Base-by-base conservation (phyloP, 805 yeast species). In the Myxozyma lipomycoides region DNA sequence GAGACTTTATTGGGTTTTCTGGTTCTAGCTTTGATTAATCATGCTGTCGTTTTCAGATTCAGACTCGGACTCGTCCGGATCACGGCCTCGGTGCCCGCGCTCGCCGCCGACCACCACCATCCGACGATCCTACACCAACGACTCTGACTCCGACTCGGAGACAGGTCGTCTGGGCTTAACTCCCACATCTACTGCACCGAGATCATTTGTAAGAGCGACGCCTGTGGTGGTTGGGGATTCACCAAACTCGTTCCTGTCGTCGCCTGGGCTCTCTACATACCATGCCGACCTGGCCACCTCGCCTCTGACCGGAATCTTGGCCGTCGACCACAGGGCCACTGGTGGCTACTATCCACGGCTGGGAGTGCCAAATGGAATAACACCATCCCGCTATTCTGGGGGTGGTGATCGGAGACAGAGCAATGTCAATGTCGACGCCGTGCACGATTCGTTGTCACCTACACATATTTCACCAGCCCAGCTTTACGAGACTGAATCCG, bases 401-500 rank as follows among this genome's bases (percentile, higher is more conserved):
- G 23, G n/a, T 40, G 21, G 37, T 18, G 5, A 37, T 19, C 41
- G 34, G 48, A 40, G 24, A 6, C 48, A 45, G 36, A 28, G 32
- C 32, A 12, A 28, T 7, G 64, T 61, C 1, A 53, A 61, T 45
- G 52, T 60, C 30, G 87, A 82, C 62, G 87, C 83, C 42, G 87
- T 87, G 30, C 96, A 88, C 63, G 76, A 77, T 36, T 72, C 74
- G 32, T 72, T 81, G 18, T 77, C 79, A 35, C 77, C 82, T 22
- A 75, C 77, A 55, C 83, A 83, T 62, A 78, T 86, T 17, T 83
- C 93, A 1, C 96, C 97, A 1, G 97, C 95, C 0, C 98, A 91
- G 69, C 72, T 90, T 40, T 91, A 91, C 67, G 83, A 95, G 10
- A 91, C 98, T 0, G 96, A 88, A 51, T 81, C 90, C 0, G 98